A percentile compares a stretch with the other conserved stretches of the same genome.
phyloP scores from a whole-genome alignment of 208 protist genomes.

The Phytomonas francai region DNA sequence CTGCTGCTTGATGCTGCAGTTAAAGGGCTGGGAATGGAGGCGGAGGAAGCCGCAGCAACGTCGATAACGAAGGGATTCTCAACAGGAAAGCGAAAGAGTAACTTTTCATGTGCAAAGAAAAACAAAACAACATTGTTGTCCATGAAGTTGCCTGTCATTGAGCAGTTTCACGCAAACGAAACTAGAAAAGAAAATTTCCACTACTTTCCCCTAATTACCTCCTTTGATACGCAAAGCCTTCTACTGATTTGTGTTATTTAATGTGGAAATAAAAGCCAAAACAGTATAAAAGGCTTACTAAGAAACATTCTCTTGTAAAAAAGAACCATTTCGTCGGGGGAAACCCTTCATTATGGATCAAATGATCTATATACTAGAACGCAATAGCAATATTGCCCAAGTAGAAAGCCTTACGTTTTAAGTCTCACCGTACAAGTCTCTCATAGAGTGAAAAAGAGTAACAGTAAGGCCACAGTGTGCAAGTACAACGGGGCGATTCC shows the following conservation, averaged over 20 bases:
- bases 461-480: background rate
- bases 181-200: background rate
- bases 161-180: background rate
- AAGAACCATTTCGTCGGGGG: background rate
- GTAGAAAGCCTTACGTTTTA: background rate
- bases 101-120: conserved; percentile 68
- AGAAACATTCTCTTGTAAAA: background rate
- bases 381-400: background rate
- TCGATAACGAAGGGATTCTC: conserved; percentile 61
- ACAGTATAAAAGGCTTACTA: background rate
- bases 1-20: conserved; percentile 4
- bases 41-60: background rate
- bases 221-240: background rate
- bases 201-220: background rate
- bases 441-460: background rate
- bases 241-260: background rate
- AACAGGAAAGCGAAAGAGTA: conserved; percentile 74
- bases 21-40: background rate
- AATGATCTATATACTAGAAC: background rate
- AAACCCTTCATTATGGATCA: background rate
- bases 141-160: background rate
- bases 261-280: background rate
- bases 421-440: background rate
- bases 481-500: background rate
- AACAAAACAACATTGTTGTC: conserved; percentile 42